These are phyloP conservation scores for Neurospora sp. DNA, from an alignment of 495 filamentous ascomycete species.

Conservation along the genomic window DNA sequence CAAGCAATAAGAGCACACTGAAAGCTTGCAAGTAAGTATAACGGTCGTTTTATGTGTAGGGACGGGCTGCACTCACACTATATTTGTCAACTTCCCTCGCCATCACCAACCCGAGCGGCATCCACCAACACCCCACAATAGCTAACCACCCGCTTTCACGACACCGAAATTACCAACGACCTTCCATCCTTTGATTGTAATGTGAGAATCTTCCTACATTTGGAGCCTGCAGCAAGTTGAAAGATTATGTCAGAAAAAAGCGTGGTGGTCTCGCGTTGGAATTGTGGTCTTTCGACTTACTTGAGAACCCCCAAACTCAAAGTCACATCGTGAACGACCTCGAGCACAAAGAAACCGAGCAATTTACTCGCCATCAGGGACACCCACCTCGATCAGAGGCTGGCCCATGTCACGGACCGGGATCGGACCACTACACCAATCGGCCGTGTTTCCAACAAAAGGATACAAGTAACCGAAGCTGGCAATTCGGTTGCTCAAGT, in stretches of 20 bases:
- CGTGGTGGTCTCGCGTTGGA: neutral
- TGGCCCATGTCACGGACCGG: neutral
- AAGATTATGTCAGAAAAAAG: neutral
- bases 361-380: neutral
- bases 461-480: too few species aligned
- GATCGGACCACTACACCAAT: too few species aligned
- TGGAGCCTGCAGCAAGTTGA: neutral
- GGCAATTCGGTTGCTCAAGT: too few species aligned
- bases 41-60: neutral
- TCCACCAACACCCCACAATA: neutral
- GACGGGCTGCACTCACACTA: neutral
- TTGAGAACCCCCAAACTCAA: neutral
- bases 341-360: neutral
- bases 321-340: neutral
- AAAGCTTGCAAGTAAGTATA: neutral
- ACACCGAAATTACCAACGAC: neutral
- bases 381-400: neutral
- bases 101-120: neutral
- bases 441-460: too few species aligned
- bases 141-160: neutral
- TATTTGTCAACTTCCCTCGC: neutral
- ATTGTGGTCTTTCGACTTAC: neutral
- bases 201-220: neutral
- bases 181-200: neutral
- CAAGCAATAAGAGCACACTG: neutral